Evolutionary conservation across 2,329 filamentous ascomycete genomes (phyloP), one percentile per base, ranked within the genome.

Genomic region (Macroventuria anomochaeta): DNA sequence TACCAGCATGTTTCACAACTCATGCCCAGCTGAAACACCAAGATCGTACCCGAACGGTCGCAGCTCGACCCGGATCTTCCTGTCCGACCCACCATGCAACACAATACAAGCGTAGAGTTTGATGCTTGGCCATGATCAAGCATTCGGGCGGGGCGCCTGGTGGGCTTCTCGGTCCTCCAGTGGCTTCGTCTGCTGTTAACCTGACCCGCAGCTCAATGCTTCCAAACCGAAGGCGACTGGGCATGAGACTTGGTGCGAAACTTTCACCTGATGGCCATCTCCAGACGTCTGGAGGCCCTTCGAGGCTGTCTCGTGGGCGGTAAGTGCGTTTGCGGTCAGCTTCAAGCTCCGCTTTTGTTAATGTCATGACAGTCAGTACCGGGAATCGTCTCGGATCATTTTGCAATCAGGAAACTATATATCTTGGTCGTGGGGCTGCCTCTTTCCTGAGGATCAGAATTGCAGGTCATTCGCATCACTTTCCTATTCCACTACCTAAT

Each of bases 401-500:
- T 4, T 15, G n/a, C 8, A 7, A 10, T 10, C 25, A 21, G 13
- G 8, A 18, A 31, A 44, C 38, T 61, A 61, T 58, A 61, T 58
- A 61, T 43, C 34, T 36, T 29, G 43, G 29, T 26, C 37, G 8
- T 32, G 31, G 26, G 18, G 17, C 46, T 26, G 34, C 46, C 38
- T 31, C 31, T 42, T n/a, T 55, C 43, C 40, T 56, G 18, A 59
- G 42, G 41, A 61, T 46, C 58, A 57, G 50, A 49, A 53, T 46
- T 61, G 58, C 58, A 57, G 56, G 58, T 38, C 58, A 58, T 44
- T 57, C 55, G 49, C 53, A 52, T 54, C 44, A 26, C 40, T 46
- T 49, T 53, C 43, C 46, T 38, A 17, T 38, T 55, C 25, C 31
- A 36, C 31, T 28, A 17, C 32, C 25, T 49, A 40, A 54, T 49